These are phyloP conservation scores for Aspergillus sp. DNA, from an alignment of 2,329 filamentous ascomycete species.

Conservation along the genomic window DNA sequence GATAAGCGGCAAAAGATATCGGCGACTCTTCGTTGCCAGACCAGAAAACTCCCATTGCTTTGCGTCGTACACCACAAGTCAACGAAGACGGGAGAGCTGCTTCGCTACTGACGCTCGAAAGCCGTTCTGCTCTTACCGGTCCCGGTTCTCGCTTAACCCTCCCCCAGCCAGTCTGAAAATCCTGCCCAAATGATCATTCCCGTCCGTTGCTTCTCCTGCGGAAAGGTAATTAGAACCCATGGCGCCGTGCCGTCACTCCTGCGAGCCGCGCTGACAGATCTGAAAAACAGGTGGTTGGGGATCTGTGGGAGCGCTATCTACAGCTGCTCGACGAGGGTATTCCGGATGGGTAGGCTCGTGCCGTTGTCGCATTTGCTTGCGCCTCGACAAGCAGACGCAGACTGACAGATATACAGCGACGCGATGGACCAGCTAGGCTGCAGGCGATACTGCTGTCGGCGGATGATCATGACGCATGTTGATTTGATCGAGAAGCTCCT, in stretches of 20 bases:
- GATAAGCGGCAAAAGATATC: no score
- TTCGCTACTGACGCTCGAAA: no score
- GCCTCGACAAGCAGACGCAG: no score
- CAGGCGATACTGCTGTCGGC: conserved; percentile 94
- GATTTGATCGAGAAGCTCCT: conserved; percentile 97
- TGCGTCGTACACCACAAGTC: no score
- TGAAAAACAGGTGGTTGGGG: conserved; percentile 69
- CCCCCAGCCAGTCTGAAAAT: no score
- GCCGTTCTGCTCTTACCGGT: no score
- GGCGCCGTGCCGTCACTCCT: conserved; percentile 8
- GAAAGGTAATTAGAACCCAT: no score
- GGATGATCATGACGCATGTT: conserved; percentile 99
- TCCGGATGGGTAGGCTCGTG: conserved; percentile 61
- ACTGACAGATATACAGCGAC: conserved; percentile 53
- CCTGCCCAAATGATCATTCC: conserved; percentile 76
- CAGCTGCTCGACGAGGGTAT: conserved; percentile 72
- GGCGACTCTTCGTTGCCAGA: no score
- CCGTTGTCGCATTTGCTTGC: no score
- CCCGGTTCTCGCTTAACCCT: no score
- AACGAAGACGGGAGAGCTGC: no score
- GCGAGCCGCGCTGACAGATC: conserved; percentile 7
- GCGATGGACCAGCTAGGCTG: conserved; percentile 92
- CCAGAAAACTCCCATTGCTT: no score
- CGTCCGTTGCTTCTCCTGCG: conserved; percentile 96
- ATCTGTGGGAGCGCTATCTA: conserved; percentile 95